A percentile compares a stretch with the other conserved stretches of the same genome.
Evolutionary conservation across 2,329 filamentous ascomycete genomes (phyloP).

Genomic region (Trichophyton verrucosum): DNA sequence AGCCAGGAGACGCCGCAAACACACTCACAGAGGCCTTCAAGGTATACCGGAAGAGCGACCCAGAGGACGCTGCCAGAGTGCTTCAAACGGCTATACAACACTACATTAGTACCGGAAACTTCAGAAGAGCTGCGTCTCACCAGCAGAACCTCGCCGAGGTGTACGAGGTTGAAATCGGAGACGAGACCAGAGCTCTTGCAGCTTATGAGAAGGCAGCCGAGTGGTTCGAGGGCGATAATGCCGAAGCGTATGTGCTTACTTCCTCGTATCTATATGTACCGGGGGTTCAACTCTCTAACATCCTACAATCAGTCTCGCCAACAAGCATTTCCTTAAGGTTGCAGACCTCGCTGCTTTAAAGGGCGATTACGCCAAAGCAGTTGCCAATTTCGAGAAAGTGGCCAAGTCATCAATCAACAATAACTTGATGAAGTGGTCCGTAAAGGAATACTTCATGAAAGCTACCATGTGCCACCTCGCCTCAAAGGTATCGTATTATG

Average conservation of each 20-base stretch:
- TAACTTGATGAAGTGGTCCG: slow-evolving; percentile 83
- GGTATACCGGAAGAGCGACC: slow-evolving; percentile 76
- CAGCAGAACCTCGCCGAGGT: slow-evolving; percentile 82
- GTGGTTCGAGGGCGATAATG: slow-evolving; percentile 83
- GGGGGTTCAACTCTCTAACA: not conserved
- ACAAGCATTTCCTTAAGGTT: slow-evolving; percentile 86
- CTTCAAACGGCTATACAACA: slow-evolving; percentile 68
- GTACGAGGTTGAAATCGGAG: slow-evolving; percentile 68
- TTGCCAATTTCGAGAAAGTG: slow-evolving; percentile 72
- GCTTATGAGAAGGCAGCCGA: slow-evolving; percentile 74
- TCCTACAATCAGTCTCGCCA: slow-evolving; percentile 53
- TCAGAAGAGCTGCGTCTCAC: slow-evolving; percentile 77
- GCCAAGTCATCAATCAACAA: slow-evolving; percentile 67
- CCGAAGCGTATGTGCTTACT: slow-evolving; percentile 53
- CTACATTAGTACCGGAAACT: slow-evolving; percentile 82
- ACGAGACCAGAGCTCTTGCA: slow-evolving; percentile 65
- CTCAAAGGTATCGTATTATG: slow-evolving; percentile 33
- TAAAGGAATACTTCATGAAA: slow-evolving; percentile 94
- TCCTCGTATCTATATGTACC: not conserved
- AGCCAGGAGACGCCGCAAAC: slow-evolving; percentile 86
- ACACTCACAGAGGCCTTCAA: slow-evolving; percentile 85
- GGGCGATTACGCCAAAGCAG: slow-evolving; percentile 71
- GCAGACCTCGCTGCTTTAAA: slow-evolving; percentile 76
- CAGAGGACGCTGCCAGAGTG: slow-evolving; percentile 68
- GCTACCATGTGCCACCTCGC: slow-evolving; percentile 81